Base-by-base conservation (phyloP, 2,329 filamentous ascomycete genomes). In the Monascus ruber region DNA sequence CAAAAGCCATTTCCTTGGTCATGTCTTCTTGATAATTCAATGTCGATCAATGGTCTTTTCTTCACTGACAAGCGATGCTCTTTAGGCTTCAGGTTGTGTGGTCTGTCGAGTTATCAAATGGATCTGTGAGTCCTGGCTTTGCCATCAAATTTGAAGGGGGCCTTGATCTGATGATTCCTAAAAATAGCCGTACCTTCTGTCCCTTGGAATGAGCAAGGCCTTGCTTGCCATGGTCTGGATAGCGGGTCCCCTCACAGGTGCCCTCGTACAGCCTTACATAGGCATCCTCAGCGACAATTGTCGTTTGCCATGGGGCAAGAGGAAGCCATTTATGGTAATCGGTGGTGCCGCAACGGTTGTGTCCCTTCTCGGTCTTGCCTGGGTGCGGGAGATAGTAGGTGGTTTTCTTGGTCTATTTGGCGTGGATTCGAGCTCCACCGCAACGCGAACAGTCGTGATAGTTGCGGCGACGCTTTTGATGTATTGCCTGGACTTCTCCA, bases 21-120 rank as follows among this genome's bases (percentile, higher is more conserved):
- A 17, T 17, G 17, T 17, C 3, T 17, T 17, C 2, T 17, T 17
- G 17, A 17, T 17, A 17, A 28, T 25, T 29, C 3, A 29, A 36
- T 28, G 35, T 34, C 7, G 8, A 8, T 35, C 6, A 8, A 35
- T 27, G 24, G 7, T 11, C 17, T 25, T 24, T 38, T 8, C 17
- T 9, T 9, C 3, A 25, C 7, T 42, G 33, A 39, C 36, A 38
- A 8, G 17, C 24, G 17, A 29, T 28, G 24, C 32, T 39, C n/a
- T 27, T 38, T 47, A 73, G 85, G 24, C 69, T 96, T 45, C 89
- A 96, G 65, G 83, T 96, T 50, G 87, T 89, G 26, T 96, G 89
- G 89, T 88, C 88, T 1, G 87, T 94, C 33, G 89, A 96, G 62
- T 72, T 94, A 33, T 94, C 87, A 39, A 89, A 94, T 67, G 88